Base-by-base conservation (phyloP, 2,329 filamentous ascomycete species). In the Colletotrichum tropicicola region DNA sequence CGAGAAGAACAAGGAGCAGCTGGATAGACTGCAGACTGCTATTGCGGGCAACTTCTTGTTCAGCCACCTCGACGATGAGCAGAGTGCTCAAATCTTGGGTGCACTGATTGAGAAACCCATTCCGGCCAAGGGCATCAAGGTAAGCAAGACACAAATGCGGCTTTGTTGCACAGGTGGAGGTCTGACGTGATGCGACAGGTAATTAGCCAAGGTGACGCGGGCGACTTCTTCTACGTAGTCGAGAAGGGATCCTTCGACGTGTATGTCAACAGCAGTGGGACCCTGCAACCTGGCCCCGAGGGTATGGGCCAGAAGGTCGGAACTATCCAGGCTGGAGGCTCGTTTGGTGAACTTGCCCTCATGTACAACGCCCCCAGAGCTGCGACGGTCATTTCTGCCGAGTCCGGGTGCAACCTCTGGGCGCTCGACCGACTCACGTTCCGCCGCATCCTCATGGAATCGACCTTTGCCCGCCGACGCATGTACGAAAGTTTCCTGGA, bases 291-390 rank as follows among this genome's bases (percentile, higher is more conserved):
- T 7, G 95, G 95, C 1, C 83, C 87, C 1, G 89, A 94, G 48
- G 96, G 95, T 10, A 85, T 98, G 80, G 96, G 96, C 52, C 84
- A 85, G 66, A 92, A 93, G 72, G 95, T 98, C 27, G 89, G 89
- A 71, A 89, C 86, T 37, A 97, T 97, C 62, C 91, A 92, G 45
- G 88, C 94, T 4, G 96, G 96, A 52, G 94, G 94, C 66, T 97
- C 94, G 4, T 99, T 99, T 78, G 96, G 96, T 72, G 96, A 99
- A 81, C 85, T 99, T 60, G 96, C 96, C 12, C 85, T 99, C 73
- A 98, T 99, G 96, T 98, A 99, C 83, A 98, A 98, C 74, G 94
- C 96, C 21, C 96, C 96, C 25, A 93, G 96, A 74, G 96, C 96
- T 43, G 96, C 96, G 4, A 98, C 96, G 0, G 93, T 99, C 65